These are phyloP conservation scores for Boletus sp. DNA, from an alignment of 768 basidiomycete genomes.

Conservation along the genomic window DNA sequence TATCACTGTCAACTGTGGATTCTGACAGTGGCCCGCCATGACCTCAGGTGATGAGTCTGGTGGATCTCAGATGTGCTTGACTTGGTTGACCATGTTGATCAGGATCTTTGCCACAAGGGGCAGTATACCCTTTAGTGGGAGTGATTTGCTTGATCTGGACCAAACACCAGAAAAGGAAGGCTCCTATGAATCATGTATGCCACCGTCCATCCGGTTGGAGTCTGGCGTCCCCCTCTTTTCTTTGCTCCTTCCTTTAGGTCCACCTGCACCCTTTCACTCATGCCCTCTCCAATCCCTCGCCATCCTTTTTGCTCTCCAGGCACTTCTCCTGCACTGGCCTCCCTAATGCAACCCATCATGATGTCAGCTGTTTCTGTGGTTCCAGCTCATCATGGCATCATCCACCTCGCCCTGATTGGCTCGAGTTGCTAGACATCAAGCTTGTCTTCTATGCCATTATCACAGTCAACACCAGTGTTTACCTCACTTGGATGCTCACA, in stretches of 20 bases:
- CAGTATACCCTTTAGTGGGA: constrained; percentile 6
- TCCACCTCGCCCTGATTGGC: constrained; percentile 30
- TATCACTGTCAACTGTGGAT: not conserved
- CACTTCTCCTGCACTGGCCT: constrained; percentile 16
- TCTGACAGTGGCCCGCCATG: too few species aligned
- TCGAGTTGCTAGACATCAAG: constrained; percentile 55
- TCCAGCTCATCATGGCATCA: constrained; percentile 27
- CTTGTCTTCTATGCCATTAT: constrained; percentile 63
- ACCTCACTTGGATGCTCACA: constrained; percentile 53
- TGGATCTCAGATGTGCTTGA: constrained; percentile 46
- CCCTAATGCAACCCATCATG: constrained; percentile 26
- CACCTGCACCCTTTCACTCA: not conserved
- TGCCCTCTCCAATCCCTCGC: not conserved
- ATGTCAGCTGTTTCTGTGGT: constrained; percentile 3
- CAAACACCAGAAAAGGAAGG: constrained; percentile 16
- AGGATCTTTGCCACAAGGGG: constrained; percentile 41
- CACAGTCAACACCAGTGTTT: constrained; percentile 61
- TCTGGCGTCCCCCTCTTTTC: constrained; percentile 8
- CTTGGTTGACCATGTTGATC: constrained; percentile 36
- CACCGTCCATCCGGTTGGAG: constrained; percentile 28
- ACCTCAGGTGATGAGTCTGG: constrained; percentile 39
- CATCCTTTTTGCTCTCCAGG: not conserved
- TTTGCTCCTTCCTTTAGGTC: not conserved
- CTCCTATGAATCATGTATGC: not conserved
- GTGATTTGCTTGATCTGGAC: too few species aligned